phyloP scores from a whole-genome alignment of 202 grass and related monocot species.

The Miscanthus sacchariflorus region DNA sequence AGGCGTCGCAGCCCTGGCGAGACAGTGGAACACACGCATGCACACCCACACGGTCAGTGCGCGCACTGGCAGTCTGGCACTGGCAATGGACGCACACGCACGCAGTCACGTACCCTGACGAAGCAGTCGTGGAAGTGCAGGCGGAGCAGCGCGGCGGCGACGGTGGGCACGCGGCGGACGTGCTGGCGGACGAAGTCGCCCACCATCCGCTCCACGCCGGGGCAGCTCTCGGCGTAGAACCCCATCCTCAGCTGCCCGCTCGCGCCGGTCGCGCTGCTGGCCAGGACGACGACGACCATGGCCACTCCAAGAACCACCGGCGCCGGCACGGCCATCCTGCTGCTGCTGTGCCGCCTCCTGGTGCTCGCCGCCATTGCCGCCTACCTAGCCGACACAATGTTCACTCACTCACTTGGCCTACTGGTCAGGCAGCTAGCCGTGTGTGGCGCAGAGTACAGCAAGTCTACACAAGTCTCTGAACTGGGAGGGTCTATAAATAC shows the following conservation, averaged over 20 bases:
- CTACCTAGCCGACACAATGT: neutral
- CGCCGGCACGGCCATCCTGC: neutral
- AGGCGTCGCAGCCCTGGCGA: constrained; percentile 85
- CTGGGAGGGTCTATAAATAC: constrained; percentile 18
- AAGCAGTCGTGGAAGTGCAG: constrained; percentile 96
- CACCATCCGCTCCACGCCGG: constrained; percentile 70
- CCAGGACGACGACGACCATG: neutral
- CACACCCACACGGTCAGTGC: neutral
- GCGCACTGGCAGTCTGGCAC: neutral
- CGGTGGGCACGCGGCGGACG: constrained; percentile 72
- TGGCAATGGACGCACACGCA: too few relatives aligned
- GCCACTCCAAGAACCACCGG: constrained; percentile 7
- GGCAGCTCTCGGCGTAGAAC: constrained; percentile 82
- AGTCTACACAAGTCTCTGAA: neutral
- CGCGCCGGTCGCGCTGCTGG: constrained; percentile 22
- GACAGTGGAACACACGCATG: too few relatives aligned
- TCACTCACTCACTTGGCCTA: neutral
- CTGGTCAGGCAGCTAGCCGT: neutral
- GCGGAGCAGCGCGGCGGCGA: constrained; percentile 79
- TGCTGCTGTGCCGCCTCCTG: neutral
- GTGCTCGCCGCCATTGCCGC: neutral
- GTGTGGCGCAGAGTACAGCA: constrained; percentile 7
- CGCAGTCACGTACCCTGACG: constrained; percentile 60
- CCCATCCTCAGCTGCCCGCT: constrained; percentile 57
- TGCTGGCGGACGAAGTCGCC: constrained; percentile 73